Percentiles rank a stretch among this genome's conserved stretches.
phyloP scores from a whole-genome alignment of 2,329 filamentous ascomycete species.

The Beauveria scarabaeidicola region DNA sequence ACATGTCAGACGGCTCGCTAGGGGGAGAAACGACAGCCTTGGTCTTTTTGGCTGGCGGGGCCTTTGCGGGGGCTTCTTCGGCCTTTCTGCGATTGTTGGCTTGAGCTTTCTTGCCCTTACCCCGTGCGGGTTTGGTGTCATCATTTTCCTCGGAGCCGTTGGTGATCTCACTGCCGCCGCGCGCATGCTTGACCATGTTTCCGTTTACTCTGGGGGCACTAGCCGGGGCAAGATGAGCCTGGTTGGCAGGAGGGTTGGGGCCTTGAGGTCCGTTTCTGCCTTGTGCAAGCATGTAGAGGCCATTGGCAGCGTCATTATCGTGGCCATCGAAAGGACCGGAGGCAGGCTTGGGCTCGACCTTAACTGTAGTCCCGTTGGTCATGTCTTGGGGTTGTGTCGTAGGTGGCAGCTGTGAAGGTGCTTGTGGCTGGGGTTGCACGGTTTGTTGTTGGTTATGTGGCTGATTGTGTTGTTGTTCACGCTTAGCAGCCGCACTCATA shows the following conservation, averaged over 20 bases:
- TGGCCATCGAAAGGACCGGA: conserved; percentile 73
- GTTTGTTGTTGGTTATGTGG: conserved; percentile 25
- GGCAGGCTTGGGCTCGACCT: conserved; percentile 42
- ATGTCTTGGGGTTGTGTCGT: conserved; percentile 49
- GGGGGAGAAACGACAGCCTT: conserved; percentile 36
- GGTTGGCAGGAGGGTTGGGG: conserved; percentile 31
- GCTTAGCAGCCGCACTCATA: conserved; percentile 65
- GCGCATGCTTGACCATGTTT: conserved; percentile 35
- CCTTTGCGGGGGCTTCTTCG: conserved; percentile 56
- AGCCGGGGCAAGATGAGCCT: conserved; percentile 38
- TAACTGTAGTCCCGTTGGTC: conserved; percentile 32
- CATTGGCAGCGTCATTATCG: conserved; percentile 92
- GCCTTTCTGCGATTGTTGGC: conserved; percentile 70
- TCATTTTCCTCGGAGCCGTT: conserved; percentile 67
- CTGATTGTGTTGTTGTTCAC: conserved; percentile 30
- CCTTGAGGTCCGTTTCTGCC: conserved; percentile 54
- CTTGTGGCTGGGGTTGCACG: conserved; percentile 14
- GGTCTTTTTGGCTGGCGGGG: conserved; percentile 58
- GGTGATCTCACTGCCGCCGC: conserved; percentile 59
- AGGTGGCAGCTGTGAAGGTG: conserved; percentile 14
- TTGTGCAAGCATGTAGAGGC: conserved; percentile 81
- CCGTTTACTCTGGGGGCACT: conserved; percentile 36
- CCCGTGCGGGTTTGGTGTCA: conserved; percentile 55
- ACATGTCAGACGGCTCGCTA: conserved; percentile 26
- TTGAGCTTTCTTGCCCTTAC: conserved; percentile 60